A percentile compares a stretch with the other conserved stretches of the same genome.
These are phyloP conservation scores for Phyllachora maydis DNA, from an alignment of 2,329 filamentous ascomycete species.

Conservation along the genomic window DNA sequence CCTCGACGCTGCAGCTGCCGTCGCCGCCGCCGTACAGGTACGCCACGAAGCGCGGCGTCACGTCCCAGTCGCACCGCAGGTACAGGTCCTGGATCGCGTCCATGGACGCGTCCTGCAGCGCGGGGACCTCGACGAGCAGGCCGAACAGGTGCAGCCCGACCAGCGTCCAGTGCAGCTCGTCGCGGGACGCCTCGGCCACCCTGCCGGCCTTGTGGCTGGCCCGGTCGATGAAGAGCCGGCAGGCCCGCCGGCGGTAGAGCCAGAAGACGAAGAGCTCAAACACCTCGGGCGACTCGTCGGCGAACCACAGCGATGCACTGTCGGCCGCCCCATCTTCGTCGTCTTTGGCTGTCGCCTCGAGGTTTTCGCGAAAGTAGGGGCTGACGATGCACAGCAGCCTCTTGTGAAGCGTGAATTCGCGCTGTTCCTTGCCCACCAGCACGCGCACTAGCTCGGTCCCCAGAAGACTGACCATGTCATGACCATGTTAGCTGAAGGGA, in stretches of 20 bases:
- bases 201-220: constrained; percentile 11
- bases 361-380: constrained; percentile 23
- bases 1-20: constrained; percentile 21
- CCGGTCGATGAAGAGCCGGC: constrained; percentile 20
- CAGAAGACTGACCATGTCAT: constrained; percentile 5
- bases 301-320: constrained; percentile 12
- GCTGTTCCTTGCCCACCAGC: constrained; percentile 11
- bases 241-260: constrained; percentile 22
- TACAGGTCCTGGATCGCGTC: constrained; percentile 38
- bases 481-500: too few relatives aligned
- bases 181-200: constrained; percentile 7
- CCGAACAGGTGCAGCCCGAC: constrained; percentile 37
- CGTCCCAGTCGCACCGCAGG: constrained; percentile 35
- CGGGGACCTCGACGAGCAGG: constrained; percentile 23
- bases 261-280: constrained; percentile 31
- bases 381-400: constrained; percentile 23
- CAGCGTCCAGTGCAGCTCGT: constrained; percentile 31
- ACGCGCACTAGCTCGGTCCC: constrained; percentile 9
- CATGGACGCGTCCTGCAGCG: constrained; percentile 34
- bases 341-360: constrained; percentile 14
- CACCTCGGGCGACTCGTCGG: constrained; percentile 26
- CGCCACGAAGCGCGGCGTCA: constrained; percentile 25
- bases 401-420: constrained; percentile 11
- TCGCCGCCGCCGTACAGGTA: constrained; percentile 34
- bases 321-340: constrained; percentile 3